Conservation (phyloP, 1,284 basidiomycete species). For the Bondarzewia mesenterica region DNA sequence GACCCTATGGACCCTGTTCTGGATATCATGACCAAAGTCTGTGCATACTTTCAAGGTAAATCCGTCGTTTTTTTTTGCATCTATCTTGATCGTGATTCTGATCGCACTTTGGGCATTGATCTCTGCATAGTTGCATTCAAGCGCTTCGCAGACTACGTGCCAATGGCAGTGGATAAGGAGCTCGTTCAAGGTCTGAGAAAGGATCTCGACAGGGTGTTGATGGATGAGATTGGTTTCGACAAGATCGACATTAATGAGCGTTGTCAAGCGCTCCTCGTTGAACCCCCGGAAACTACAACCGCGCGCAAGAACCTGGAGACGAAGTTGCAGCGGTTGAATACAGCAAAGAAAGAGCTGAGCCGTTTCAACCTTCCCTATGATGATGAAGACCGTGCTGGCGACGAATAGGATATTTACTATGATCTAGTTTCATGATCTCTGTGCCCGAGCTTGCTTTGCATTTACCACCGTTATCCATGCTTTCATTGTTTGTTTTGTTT, state of each 20-base stretch:
- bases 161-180: conserved; percentile 7
- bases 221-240: conserved; percentile 3
- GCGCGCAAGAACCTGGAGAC: conserved; percentile 3
- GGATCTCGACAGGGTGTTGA: background rate
- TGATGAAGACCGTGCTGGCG: background rate
- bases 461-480: too few species aligned
- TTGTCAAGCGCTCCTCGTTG: conserved; percentile 5
- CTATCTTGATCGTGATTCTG: background rate
- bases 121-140: conserved; percentile 6
- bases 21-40: conserved; percentile 10
- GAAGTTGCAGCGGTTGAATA: conserved; percentile 2
- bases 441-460: too few species aligned
- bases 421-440: background rate
- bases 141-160: conserved; percentile 10
- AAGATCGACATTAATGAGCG: conserved; percentile 2
- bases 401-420: background rate
- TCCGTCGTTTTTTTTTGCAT: background rate
- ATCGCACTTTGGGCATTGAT: background rate
- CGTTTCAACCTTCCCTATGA: background rate
- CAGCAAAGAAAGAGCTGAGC: conserved; percentile 4
- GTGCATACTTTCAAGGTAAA: conserved; percentile 11
- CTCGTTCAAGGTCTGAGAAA: conserved; percentile 7
- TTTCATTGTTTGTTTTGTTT: too few species aligned
- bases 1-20: conserved; percentile 4
- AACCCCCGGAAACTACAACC: background rate